Evolutionary conservation across 2,329 filamentous ascomycete species (phyloP).

Genomic region (Colletotrichum neosansevieriae): DNA sequence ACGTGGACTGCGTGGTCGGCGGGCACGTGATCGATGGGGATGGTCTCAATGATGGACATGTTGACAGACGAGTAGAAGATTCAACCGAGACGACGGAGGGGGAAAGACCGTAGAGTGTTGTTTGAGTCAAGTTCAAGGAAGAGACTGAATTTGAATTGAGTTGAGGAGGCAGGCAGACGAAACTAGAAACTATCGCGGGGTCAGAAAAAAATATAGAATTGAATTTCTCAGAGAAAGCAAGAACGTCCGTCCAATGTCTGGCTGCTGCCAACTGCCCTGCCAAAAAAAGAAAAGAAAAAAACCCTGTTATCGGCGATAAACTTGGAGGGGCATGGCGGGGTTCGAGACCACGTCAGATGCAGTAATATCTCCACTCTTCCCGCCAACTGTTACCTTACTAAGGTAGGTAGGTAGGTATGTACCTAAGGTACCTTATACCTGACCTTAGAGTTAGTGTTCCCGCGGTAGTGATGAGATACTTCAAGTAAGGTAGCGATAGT

Average conservation of each 20-base stretch:
- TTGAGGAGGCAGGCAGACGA: neutral
- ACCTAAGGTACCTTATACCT: too few species aligned
- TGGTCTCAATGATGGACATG: slow-evolving; percentile 65
- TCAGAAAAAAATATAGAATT: neutral
- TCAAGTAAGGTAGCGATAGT: too few species aligned
- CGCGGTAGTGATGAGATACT: too few species aligned
- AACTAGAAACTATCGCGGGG: slow-evolving; percentile 22
- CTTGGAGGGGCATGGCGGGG: slow-evolving; percentile 10
- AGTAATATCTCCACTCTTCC: neutral
- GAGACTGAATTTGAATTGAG: neutral
- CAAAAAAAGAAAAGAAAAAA: too few species aligned
- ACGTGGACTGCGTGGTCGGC: slow-evolving; percentile 75
- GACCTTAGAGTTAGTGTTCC: too few species aligned
- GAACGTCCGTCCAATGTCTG: slow-evolving; percentile 2
- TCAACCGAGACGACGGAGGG: neutral
- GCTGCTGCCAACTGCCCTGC: neutral
- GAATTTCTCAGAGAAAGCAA: slow-evolving; percentile 11
- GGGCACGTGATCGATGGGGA: slow-evolving; percentile 82
- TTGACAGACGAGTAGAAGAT: neutral
- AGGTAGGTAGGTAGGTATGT: too few species aligned
- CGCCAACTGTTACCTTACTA: neutral
- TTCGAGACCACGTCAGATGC: neutral
- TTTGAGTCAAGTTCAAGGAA: neutral
- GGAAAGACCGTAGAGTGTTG: neutral
- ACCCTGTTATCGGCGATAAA: neutral